Base-by-base conservation (phyloP, 768 basidiomycete genomes). In the Boletus reticulatus region DNA sequence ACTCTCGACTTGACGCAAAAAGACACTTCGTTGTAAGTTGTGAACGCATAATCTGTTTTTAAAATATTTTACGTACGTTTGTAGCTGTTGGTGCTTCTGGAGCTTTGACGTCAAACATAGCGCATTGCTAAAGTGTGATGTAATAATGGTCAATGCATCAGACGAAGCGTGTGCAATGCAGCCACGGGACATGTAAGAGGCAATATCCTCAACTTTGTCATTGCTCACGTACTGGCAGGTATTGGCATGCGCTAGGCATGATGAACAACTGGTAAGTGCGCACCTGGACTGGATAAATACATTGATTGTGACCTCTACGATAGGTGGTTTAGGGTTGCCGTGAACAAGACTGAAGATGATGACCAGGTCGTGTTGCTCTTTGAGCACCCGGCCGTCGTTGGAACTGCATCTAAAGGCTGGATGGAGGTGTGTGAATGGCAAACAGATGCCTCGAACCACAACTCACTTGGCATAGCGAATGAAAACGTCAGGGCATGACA, bases 81-180 rank as follows among this genome's bases (percentile, higher is more conserved):
- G 14, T 39, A 67, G 66, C 61, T 85, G 83, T 62, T 86, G 85
- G 84, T 81, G 78, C 55, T 82, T 84, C 67, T 87, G 83, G 83
- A 66, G 68, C 1, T 72, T 77, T 53, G 66, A 72, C 1, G 67
- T 81, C 11, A 57, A 71, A 1, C 47, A 78, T 13, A 44, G 53
- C n/a, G 52, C 62, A 22, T 64, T 86, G 19, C 60, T 59, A 39
- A 57, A 65, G 2, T 71, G 73, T n/a, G 47, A 66, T 2, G 73
- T 72, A 2, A 67, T 86, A 17, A 68, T 74, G 52, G 80, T 85
- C 2, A 73, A 83, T 32, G 78, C 76, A 9, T 80, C 81, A 76
- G 85, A 85, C 58, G 83, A 84, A 62, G 67, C 72, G 1, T 63
- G 80, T 52, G 75, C 75, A 5, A 46, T 77, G 7, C 84, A 85